A percentile compares a stretch with the other conserved stretches of the same genome.
phyloP scores from a whole-genome alignment of 1,139 yeast genomes.

The Suhomyces atakaporum region DNA sequence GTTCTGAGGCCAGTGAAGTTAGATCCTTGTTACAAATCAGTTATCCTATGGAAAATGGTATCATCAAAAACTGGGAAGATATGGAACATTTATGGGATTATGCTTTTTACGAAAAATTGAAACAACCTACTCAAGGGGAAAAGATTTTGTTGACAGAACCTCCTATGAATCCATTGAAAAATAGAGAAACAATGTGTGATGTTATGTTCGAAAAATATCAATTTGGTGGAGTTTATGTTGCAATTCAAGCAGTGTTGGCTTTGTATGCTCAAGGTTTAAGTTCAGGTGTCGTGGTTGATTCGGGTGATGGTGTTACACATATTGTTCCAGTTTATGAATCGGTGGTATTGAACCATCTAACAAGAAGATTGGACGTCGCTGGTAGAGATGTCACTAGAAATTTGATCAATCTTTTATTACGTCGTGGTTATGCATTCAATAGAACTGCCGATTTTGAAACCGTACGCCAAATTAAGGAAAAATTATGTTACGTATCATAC shows the following conservation, averaged over 20 bases:
- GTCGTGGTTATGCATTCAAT: constrained; percentile 97
- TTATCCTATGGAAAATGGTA: constrained; percentile 98
- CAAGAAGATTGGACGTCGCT: constrained; percentile 92
- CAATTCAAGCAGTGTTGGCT: constrained; percentile 97
- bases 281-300: constrained; percentile 98
- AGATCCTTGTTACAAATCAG: constrained; percentile 87
- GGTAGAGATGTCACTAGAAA: constrained; percentile 98
- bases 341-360: constrained; percentile 89
- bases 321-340: constrained; percentile 98
- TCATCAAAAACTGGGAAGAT: constrained; percentile 96
- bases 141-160: constrained; percentile 93
- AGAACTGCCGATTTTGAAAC: constrained; percentile 99
- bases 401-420: constrained; percentile 81
- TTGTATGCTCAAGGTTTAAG: constrained; percentile 95
- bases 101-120: constrained; percentile 90
- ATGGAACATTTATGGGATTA: constrained; percentile 99
- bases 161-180: constrained; percentile 94
- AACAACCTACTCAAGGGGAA: constrained; percentile 70
- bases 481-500: constrained; percentile 90
- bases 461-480: constrained; percentile 95
- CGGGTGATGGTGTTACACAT: constrained; percentile 88
- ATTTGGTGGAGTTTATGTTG: constrained; percentile 96
- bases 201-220: constrained; percentile 96
- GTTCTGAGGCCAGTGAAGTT: constrained; percentile 90
- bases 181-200: constrained; percentile 92